Conservation (phyloP, 768 basidiomycete genomes). For the Cystobasidiopsis lactophilus region DNA sequence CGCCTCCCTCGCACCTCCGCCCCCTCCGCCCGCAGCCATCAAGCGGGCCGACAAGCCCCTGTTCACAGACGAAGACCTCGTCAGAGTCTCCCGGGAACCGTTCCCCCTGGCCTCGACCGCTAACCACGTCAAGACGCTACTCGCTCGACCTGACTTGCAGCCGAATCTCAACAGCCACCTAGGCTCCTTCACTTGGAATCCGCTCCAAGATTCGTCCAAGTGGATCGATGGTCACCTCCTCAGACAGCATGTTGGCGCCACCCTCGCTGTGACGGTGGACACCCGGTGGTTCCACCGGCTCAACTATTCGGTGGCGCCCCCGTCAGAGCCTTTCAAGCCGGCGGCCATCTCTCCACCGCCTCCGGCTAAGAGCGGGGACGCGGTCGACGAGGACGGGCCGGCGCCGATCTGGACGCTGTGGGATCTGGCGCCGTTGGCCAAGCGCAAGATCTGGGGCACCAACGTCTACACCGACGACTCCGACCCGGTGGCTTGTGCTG, state of each 20-base stretch:
- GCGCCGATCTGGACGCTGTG: conserved; percentile 10
- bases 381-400: not conserved
- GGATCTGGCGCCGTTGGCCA: conserved; percentile 15
- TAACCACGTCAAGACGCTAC: conserved; percentile 4
- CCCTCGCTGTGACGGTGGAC: conserved; percentile 12
- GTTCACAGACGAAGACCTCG: conserved; percentile 6
- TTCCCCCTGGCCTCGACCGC: not conserved
- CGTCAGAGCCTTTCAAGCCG: conserved; percentile 2
- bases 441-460: conserved; percentile 27
- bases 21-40: not conserved
- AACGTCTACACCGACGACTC: conserved; percentile 32
- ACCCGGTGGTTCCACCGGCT: conserved; percentile 10
- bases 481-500: conserved; percentile 24
- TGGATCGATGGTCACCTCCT: conserved; percentile 15
- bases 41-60: conserved; percentile 2
- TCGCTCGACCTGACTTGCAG: conserved; percentile 4
- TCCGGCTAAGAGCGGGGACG: not conserved
- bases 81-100: not conserved
- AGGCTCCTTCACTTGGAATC: conserved; percentile 15
- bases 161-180: conserved; percentile 6
- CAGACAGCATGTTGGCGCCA: conserved; percentile 10
- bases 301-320: conserved; percentile 2
- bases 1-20: not conserved
- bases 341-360: not conserved
- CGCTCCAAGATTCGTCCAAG: conserved; percentile 11